Percentiles rank a stretch among this genome's conserved stretches.
Evolutionary conservation across 768 basidiomycete species (phyloP).

Genomic region (Collybiopsis luxurians): DNA sequence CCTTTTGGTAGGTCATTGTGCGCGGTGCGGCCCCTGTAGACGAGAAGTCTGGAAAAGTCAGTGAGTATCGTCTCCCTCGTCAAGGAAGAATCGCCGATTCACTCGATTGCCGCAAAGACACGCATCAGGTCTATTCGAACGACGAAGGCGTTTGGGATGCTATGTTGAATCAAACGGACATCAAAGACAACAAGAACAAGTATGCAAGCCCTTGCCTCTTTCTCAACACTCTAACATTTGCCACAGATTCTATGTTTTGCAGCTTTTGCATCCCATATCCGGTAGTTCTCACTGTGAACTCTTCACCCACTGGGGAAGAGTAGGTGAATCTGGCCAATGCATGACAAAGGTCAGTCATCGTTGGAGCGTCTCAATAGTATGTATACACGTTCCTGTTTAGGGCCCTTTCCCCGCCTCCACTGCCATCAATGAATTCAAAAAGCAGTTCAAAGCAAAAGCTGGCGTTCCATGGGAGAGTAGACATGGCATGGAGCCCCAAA

Average conservation of each 20-base stretch:
- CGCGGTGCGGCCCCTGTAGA: slow-evolving; percentile 58
- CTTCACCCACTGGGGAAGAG: slow-evolving; percentile 61
- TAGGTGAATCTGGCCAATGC: slow-evolving; percentile 51
- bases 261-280: slow-evolving; percentile 49
- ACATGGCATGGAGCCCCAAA: slow-evolving; percentile 48
- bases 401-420: slow-evolving; percentile 40
- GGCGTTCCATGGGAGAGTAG: slow-evolving; percentile 47
- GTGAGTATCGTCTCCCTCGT: slow-evolving; percentile 30
- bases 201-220: slow-evolving; percentile 17
- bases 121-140: slow-evolving; percentile 49
- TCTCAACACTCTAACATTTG: neutral
- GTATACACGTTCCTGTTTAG: slow-evolving; percentile 21
- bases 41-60: slow-evolving; percentile 37
- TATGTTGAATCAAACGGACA: slow-evolving; percentile 61
- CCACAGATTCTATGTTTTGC: slow-evolving; percentile 55
- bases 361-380: neutral
- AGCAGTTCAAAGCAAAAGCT: slow-evolving; percentile 58
- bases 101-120: slow-evolving; percentile 26
- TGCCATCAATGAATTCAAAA: slow-evolving; percentile 54
- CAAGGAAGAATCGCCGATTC: neutral
- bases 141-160: slow-evolving; percentile 50
- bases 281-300: slow-evolving; percentile 33
- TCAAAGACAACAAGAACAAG: slow-evolving; percentile 60
- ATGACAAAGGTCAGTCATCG: slow-evolving; percentile 40
- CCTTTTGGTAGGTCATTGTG: slow-evolving; percentile 44